Base-by-base conservation (phyloP, 352 stramenopile species). In the Heterotrichella gracilis region DNA sequence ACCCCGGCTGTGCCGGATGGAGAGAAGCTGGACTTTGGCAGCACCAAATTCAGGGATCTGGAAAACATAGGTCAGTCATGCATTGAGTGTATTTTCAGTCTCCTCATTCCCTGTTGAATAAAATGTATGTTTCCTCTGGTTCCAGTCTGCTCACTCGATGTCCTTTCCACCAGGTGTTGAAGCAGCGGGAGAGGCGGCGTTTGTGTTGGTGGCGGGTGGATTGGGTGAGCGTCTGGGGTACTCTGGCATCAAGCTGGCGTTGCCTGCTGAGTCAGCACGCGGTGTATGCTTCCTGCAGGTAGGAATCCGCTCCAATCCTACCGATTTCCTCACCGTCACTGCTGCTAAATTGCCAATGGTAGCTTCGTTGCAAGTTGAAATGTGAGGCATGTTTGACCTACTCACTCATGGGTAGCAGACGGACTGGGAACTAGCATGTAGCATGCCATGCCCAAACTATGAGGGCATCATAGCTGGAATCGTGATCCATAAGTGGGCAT, bases 221-320 rank as follows among this genome's bases (percentile, higher is more conserved):
- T 77, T 98, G 0, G 92, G 92, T 14, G 92, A 98, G 77, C 81
- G 92, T 1, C 75, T 98, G 0, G 89, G 90, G 17, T 98, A 95
- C 75, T 80, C 81, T 32, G 87, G 81, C 25, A 96, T 97, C 76
- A 97, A 98, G 76, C 75, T 98, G 22, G 84, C 83, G 71, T 80
- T 97, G 2, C 88, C 90, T 25, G 87, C 89, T 17, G 90, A 97
- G 77, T 87, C 83, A 14, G 69, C 84, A 25, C 90, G 83, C 3
- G 78, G 84, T 68, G 85, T 77, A 53, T 85, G 77, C 69, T 97
- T 95, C 78, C 75, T 97, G 0, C n/a, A n/a, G n/a, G n/a, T n/a
- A n/a, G n/a, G n/a, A n/a, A n/a, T n/a, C n/a, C n/a, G n/a, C n/a
- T n/a, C n/a, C n/a, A n/a, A n/a, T n/a, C n/a, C n/a, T n/a, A n/a